A percentile compares a stretch with the other conserved stretches of the same genome.
These are phyloP conservation scores for Fusarium verticillioides DNA, from an alignment of 2,329 filamentous ascomycete genomes.

Conservation along the genomic window DNA sequence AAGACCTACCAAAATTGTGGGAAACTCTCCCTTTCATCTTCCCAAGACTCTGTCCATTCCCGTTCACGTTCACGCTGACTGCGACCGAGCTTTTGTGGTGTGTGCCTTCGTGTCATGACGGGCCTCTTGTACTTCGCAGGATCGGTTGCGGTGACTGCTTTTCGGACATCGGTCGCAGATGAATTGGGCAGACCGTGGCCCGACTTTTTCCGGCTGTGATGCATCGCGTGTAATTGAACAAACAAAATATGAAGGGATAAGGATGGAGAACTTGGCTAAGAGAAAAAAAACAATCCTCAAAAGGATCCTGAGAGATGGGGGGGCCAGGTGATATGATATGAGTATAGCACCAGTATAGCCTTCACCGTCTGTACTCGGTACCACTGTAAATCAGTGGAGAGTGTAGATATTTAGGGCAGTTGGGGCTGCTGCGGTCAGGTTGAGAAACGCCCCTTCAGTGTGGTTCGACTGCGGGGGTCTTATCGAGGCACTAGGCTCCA, in stretches of 20 bases:
- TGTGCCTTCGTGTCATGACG: conserved; percentile 57
- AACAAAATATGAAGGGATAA: conserved; percentile 4
- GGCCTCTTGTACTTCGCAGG: conserved; percentile 61
- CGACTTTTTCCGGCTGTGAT: conserved; percentile 67
- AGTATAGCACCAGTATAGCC: conserved; percentile 29
- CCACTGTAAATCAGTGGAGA: conserved; percentile 38
- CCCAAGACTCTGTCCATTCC: conserved; percentile 62
- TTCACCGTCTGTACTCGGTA: conserved; percentile 28
- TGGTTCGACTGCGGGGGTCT: conserved; percentile 45
- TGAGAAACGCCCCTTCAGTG: conserved; percentile 34
- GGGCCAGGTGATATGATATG: conserved; percentile 40
- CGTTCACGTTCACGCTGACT: conserved; percentile 63
- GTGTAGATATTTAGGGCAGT: conserved; percentile 35
- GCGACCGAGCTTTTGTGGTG: conserved; percentile 62
- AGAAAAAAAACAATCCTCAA: conserved; percentile 26
- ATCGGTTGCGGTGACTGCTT: conserved; percentile 59
- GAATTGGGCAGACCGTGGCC: conserved; percentile 64
- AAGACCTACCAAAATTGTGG: conserved; percentile 71
- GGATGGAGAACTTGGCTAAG: conserved; percentile 13
- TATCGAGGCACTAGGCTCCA: conserved; percentile 38
- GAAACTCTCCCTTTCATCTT: conserved; percentile 71
- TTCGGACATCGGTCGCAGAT: conserved; percentile 66
- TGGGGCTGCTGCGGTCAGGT: conserved; percentile 25
- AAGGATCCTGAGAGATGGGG: conserved; percentile 27
- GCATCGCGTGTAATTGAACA: conserved; percentile 54